Conservation (phyloP, 306 rosid genomes). For the Sophora flavescens region DNA sequence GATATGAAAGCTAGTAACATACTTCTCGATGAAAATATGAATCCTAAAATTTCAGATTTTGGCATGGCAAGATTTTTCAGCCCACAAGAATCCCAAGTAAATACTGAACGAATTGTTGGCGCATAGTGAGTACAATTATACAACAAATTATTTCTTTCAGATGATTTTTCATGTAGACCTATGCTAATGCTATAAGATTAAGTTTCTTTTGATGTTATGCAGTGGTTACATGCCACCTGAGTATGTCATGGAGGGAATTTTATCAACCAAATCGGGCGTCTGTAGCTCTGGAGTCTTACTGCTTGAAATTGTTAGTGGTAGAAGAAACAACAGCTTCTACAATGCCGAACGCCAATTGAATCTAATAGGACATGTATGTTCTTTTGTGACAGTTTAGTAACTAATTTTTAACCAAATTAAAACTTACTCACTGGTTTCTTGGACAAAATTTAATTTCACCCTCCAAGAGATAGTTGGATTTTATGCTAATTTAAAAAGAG, state of each 20-base stretch:
- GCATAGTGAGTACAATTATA: constrained; percentile 40
- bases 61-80: constrained; percentile 37
- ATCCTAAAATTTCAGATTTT: constrained; percentile 44
- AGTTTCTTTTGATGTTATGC: background rate
- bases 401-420: background rate
- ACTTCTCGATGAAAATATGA: constrained; percentile 42
- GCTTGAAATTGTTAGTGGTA: constrained; percentile 44
- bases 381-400: background rate
- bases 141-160: background rate
- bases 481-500: background rate
- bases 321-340: constrained; percentile 42
- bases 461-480: background rate
- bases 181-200: background rate
- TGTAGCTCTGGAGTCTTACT: constrained; percentile 43
- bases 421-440: background rate
- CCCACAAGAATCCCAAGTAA: constrained; percentile 18
- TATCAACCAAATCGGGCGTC: constrained; percentile 39
- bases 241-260: constrained; percentile 45
- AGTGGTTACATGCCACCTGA: constrained; percentile 47
- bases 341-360: background rate
- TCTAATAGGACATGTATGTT: constrained; percentile 41
- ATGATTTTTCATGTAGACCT: background rate
- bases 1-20: constrained; percentile 44
- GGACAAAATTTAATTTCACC: background rate
- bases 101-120: constrained; percentile 39